Conservation (phyloP, 257 asterid genomes). For the Solanum tarijense region DNA sequence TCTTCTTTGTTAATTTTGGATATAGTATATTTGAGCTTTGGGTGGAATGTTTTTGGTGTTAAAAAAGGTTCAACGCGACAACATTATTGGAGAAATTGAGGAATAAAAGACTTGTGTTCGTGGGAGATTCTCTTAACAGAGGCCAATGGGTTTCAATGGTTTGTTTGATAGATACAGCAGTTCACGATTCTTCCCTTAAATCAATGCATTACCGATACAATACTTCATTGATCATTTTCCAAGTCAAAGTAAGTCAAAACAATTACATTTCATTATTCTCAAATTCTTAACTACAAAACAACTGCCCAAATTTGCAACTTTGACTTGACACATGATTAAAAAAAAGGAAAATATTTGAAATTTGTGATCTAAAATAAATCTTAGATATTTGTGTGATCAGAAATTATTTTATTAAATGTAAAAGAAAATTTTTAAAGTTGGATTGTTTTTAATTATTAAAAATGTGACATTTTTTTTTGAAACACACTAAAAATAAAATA, state of each 20-base stretch:
- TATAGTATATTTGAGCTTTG: constrained; percentile 11
- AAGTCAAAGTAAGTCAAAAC: constrained; percentile 38
- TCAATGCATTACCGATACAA: constrained; percentile 57
- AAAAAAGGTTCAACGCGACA: constrained; percentile 77
- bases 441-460: no score
- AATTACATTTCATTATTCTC: not conserved
- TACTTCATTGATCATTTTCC: constrained; percentile 77
- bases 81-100: constrained; percentile 61
- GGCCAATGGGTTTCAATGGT: constrained; percentile 95
- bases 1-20: not conserved
- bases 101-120: constrained; percentile 72
- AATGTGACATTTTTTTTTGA: no score
- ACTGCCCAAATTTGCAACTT: not conserved
- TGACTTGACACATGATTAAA: no score
- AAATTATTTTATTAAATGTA: no score
- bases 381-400: no score
- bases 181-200: constrained; percentile 40
- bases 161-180: constrained; percentile 62
- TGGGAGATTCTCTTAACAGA: constrained; percentile 84
- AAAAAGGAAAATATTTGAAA: no score
- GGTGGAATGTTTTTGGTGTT: constrained; percentile 27
- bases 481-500: no score
- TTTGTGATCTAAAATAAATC: no score
- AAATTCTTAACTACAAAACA: not conserved
- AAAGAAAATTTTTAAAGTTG: no score